These are phyloP conservation scores for Saprolegnia parasitica DNA, from an alignment of 352 stramenopile genomes.

Conservation along the genomic window DNA sequence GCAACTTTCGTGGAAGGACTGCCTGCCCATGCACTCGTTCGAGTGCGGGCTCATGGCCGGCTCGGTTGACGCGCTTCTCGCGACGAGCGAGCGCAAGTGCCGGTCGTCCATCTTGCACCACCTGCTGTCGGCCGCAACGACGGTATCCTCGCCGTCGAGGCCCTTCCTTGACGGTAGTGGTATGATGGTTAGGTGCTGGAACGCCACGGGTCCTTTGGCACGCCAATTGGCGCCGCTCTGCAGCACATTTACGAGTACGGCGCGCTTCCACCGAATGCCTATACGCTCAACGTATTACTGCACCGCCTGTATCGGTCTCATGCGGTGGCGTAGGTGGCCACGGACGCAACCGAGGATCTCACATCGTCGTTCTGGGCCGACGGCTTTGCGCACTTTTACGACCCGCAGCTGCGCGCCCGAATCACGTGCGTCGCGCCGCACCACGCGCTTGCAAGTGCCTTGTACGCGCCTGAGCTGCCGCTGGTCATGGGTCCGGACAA, in stretches of 20 bases:
- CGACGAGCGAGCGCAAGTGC: not conserved
- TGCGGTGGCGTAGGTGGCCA: not conserved
- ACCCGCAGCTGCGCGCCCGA: not conserved
- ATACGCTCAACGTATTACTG: not conserved
- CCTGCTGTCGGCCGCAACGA: not conserved
- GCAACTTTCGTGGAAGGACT: not conserved
- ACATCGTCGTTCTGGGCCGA: not conserved
- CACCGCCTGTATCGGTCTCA: not conserved
- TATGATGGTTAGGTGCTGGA: not conserved
- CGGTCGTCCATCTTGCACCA: not conserved
- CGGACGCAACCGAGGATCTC: not conserved
- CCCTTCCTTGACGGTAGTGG: no score
- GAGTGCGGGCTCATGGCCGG: not conserved
- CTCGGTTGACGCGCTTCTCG: not conserved
- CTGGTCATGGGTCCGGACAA: not conserved
- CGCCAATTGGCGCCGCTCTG: not conserved
- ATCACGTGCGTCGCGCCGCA: not conserved
- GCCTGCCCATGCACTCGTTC: not conserved
- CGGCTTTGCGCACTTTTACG: not conserved
- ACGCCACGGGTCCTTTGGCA: not conserved
- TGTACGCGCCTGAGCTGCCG: not conserved
- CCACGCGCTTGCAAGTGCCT: not conserved
- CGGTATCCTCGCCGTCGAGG: not conserved
- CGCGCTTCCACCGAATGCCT: not conserved
- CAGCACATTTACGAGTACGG: constrained; percentile 7